These are phyloP conservation scores for Pigoraptor vietnamica DNA, from an alignment of 78 protist genomes.

Conservation along the genomic window DNA sequence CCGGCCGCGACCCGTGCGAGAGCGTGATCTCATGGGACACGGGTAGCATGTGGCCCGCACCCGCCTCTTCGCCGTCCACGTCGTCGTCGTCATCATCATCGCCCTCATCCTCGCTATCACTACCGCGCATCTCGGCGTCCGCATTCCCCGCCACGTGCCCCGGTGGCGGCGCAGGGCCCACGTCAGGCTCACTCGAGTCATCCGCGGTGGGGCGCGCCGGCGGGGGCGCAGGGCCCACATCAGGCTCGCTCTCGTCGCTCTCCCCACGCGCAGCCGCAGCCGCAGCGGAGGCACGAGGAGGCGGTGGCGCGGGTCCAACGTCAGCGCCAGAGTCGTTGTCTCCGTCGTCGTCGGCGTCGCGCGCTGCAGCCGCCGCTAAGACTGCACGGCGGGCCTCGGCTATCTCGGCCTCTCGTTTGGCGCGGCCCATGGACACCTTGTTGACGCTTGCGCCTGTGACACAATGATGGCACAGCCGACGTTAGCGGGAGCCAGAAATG, in stretches of 20 bases:
- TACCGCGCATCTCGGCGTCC: background rate
- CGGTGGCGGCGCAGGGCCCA: background rate
- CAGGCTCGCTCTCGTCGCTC: background rate
- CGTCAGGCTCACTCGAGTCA: background rate
- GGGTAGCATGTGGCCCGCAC: conserved; percentile 14
- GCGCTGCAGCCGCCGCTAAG: background rate
- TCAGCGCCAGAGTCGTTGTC: background rate
- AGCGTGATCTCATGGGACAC: conserved; percentile 37
- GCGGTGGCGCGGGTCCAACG: background rate
- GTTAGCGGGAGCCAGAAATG: too few species aligned
- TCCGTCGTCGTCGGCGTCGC: background rate
- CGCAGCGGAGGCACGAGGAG: background rate
- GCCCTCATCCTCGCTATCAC: background rate
- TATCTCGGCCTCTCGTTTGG: background rate
- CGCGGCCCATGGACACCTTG: background rate
- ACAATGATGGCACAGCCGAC: background rate
- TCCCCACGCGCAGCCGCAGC: background rate
- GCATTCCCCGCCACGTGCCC: background rate
- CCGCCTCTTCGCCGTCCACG: background rate
- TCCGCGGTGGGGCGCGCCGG: background rate
- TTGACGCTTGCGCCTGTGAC: background rate
- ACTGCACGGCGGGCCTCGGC: background rate
- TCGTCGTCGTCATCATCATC: background rate
- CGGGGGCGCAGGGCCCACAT: background rate
- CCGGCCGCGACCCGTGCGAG: conserved; percentile 33